A percentile compares a stretch with the other conserved stretches of the same genome.
Conservation (phyloP, 1,139 yeast genomes). For the Scheffersomyces titani region DNA sequence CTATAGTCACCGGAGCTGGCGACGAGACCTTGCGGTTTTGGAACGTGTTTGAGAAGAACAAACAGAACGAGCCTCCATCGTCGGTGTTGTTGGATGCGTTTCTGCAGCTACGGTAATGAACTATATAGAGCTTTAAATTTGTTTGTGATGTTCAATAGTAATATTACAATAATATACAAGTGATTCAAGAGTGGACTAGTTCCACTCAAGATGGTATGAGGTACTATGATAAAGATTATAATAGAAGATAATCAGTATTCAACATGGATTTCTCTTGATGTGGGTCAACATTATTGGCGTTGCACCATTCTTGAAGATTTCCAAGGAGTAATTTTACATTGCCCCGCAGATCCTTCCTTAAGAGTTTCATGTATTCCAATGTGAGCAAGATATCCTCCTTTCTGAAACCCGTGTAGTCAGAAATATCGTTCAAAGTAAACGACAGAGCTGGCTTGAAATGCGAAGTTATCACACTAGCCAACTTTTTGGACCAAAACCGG, state of each 20-base stretch:
- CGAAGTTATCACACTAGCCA: slow-evolving; percentile 22
- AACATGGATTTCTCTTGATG: slow-evolving; percentile 24
- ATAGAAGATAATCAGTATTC: slow-evolving; percentile 28
- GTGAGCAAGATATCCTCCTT: slow-evolving; percentile 68
- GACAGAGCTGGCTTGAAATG: slow-evolving; percentile 11
- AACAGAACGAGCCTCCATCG: slow-evolving; percentile 55
- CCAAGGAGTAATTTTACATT: slow-evolving; percentile 18
- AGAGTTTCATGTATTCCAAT: slow-evolving; percentile 59
- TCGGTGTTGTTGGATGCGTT: slow-evolving; percentile 77
- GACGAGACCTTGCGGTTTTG: slow-evolving; percentile 94
- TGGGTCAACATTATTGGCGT: slow-evolving; percentile 23
- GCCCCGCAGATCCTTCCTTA: slow-evolving; percentile 23
- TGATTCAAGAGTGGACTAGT: neutral
- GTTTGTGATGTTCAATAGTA: neutral
- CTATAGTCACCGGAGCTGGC: slow-evolving; percentile 99
- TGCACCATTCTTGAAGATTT: slow-evolving; percentile 33
- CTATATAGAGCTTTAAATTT: neutral
- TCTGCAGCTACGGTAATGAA: slow-evolving; percentile 62
- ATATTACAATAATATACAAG: slow-evolving; percentile 3
- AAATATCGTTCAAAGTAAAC: slow-evolving; percentile 53
- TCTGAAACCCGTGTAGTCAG: slow-evolving; percentile 67
- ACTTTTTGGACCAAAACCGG: slow-evolving; percentile 68
- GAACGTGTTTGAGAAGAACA: slow-evolving; percentile 84
- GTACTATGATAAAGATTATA: slow-evolving; percentile 13
- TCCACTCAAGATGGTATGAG: neutral